Base-by-base conservation (phyloP, 768 basidiomycete genomes). In the Pisolithus sp. region DNA sequence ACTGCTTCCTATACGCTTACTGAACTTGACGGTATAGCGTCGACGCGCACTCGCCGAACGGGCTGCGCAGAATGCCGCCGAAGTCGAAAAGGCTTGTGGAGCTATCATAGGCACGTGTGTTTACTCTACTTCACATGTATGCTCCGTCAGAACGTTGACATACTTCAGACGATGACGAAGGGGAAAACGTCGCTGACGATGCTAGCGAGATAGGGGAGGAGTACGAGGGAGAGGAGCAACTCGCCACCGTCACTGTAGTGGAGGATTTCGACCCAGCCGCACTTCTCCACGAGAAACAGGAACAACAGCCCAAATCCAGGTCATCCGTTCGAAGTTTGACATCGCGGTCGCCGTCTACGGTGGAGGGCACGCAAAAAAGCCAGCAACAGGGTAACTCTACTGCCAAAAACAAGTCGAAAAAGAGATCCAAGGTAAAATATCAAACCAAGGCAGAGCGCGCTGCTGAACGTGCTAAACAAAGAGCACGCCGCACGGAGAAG, bases 211-310 rank as follows among this genome's bases (percentile, higher is more conserved):
- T 76, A 48, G 83, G 83, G 50, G 78, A 82, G 64, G 85, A 88
- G 64, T 94, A 82, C 57, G 85, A 89, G 59, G 85, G 86, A 57
- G 90, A 92, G 60, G 85, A 93, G 62, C 78, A 85, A 54, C 75
- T 89, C 30, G 90, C 93, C 42, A 91, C 88, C 17, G 93, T 96
- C 42, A 93, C 92, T 15, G 83, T 96, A 46, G 83, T 90, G 13
- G 90, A 96, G 64, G 91, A 96, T 65, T 90, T 95, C 65, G 90
- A 94, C 65, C 82, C 88, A 20, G 76, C 80, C 59, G 68, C 74
- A 41, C 67, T 84, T 63, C 73, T 79, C 30, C 77, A 82, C 56
- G 82, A 74, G 7, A 69, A 73, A 37, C 57, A 21, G 21, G 69
- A 73, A 37, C 57, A 21, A 7, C 66, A n/a, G 52, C 34, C 34